phyloP scores from a whole-genome alignment of 495 filamentous ascomycete genomes.

The Penicillium robsamsonii region DNA sequence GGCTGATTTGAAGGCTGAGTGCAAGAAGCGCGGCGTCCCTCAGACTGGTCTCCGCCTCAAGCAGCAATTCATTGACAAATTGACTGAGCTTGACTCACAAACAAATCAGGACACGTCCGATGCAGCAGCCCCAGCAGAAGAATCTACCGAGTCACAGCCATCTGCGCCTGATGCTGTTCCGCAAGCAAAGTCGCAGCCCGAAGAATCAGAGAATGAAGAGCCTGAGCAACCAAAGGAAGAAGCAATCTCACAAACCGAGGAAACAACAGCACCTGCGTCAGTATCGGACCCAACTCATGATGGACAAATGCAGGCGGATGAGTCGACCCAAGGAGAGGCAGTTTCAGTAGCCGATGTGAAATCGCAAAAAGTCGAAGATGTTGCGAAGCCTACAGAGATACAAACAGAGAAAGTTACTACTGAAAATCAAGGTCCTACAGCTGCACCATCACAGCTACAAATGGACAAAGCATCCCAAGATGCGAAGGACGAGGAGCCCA shows the following conservation, averaged over 20 bases:
- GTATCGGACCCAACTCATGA: neutral
- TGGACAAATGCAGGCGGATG: conserved; percentile 7
- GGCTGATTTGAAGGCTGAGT: conserved; percentile 52
- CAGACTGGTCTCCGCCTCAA: conserved; percentile 52
- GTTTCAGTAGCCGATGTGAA: conserved; percentile 18
- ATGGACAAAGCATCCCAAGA: neutral
- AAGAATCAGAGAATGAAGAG: conserved; percentile 20
- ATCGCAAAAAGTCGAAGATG: conserved; percentile 25
- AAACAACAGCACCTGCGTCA: neutral
- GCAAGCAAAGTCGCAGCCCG: conserved; percentile 15
- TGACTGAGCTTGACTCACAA: conserved; percentile 44
- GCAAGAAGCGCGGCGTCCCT: conserved; percentile 50
- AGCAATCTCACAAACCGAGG: conserved; percentile 10
- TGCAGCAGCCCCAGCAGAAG: conserved; percentile 11
- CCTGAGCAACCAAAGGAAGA: conserved; percentile 6
- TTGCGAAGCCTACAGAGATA: conserved; percentile 9
- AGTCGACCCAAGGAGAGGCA: conserved; percentile 7
- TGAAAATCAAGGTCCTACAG: neutral
- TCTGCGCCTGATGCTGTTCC: conserved; percentile 12
- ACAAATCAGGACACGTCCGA: conserved; percentile 9
- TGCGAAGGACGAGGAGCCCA: conserved; percentile 7
- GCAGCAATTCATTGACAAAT: conserved; percentile 46
- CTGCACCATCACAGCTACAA: neutral
- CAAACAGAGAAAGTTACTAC: neutral
- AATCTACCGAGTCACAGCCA: conserved; percentile 14